A percentile compares a stretch with the other conserved stretches of the same genome.
These are phyloP conservation scores for Sporothrix protearum DNA, from an alignment of 2,329 filamentous ascomycete genomes.

Conservation along the genomic window DNA sequence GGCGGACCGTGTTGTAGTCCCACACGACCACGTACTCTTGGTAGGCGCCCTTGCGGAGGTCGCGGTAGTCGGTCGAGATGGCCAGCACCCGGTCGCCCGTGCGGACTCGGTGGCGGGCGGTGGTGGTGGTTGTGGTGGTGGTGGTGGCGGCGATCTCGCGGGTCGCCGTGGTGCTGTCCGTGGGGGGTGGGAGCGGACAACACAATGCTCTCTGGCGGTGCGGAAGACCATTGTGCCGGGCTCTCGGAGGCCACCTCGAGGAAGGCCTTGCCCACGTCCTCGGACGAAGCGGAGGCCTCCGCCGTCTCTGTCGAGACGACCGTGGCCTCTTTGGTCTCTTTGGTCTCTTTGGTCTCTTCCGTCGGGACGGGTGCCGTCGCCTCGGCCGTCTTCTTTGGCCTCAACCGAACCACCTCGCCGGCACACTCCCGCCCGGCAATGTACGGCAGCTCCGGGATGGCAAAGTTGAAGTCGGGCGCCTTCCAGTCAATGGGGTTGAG, in stretches of 20 bases:
- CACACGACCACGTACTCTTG: conserved; percentile 66
- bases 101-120: conserved; percentile 45
- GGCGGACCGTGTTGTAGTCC: conserved; percentile 60
- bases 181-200: too few species aligned
- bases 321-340: background rate
- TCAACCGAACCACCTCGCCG: conserved; percentile 55
- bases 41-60: conserved; percentile 67
- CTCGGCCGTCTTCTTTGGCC: background rate
- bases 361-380: background rate
- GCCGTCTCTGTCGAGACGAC: background rate
- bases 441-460: conserved; percentile 63
- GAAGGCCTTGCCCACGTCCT: background rate
- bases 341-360: background rate
- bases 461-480: conserved; percentile 67
- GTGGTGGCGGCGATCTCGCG: too few species aligned
- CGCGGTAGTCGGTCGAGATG: conserved; percentile 72
- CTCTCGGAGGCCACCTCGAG: background rate
- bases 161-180: too few species aligned
- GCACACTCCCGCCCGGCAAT: conserved; percentile 68
- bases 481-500: conserved; percentile 78
- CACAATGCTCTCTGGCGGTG: background rate
- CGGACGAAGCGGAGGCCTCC: too few species aligned
- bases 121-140: too few species aligned
- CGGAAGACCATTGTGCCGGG: background rate
- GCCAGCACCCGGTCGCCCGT: conserved; percentile 58